A percentile compares a stretch with the other conserved stretches of the same genome.
phyloP scores from a whole-genome alignment of 2,329 filamentous ascomycete species.

The Trichoderma sp. region DNA sequence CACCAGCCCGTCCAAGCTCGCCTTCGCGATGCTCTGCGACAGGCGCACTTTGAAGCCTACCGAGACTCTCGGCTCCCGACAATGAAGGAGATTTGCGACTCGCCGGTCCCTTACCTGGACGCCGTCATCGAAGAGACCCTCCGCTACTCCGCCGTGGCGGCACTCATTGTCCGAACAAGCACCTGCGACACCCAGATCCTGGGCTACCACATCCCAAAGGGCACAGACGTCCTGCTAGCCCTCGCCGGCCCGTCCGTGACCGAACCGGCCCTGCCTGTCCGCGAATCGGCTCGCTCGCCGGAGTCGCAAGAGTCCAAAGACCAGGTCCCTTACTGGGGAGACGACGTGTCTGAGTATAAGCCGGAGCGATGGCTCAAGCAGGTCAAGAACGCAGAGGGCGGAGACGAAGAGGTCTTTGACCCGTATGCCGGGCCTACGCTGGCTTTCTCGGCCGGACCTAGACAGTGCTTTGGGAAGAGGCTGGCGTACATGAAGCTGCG shows the following conservation, averaged over 20 bases:
- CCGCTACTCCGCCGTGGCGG: slow-evolving; percentile 38
- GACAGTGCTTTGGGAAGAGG: slow-evolving; percentile 45
- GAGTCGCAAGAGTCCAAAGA: slow-evolving; percentile 34
- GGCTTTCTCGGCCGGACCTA: slow-evolving; percentile 42
- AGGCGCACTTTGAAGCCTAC: slow-evolving; percentile 33
- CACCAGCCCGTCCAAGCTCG: slow-evolving; percentile 33
- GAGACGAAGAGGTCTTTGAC: slow-evolving; percentile 36
- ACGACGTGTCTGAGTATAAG: slow-evolving; percentile 38
- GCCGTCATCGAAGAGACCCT: slow-evolving; percentile 44
- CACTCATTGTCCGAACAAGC: slow-evolving; percentile 38
- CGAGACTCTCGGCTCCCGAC: slow-evolving; percentile 36
- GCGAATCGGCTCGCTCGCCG: slow-evolving; percentile 37
- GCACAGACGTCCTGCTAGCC: slow-evolving; percentile 39
- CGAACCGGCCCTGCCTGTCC: slow-evolving; percentile 35
- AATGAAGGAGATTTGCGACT: slow-evolving; percentile 36
- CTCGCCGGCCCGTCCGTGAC: slow-evolving; percentile 38
- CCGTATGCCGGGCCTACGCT: slow-evolving; percentile 41
- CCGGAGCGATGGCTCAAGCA: slow-evolving; percentile 45
- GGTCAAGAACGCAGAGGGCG: slow-evolving; percentile 26
- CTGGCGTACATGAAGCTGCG: slow-evolving; percentile 43
- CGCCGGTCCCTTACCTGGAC: slow-evolving; percentile 42
- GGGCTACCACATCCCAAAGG: slow-evolving; percentile 41
- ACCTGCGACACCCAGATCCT: slow-evolving; percentile 41
- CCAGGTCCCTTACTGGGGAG: slow-evolving; percentile 38
- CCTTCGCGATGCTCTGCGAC: slow-evolving; percentile 35